Evolutionary conservation across 2,329 filamentous ascomycete genomes (phyloP).

Genomic region (Cladosporium sp.): DNA sequence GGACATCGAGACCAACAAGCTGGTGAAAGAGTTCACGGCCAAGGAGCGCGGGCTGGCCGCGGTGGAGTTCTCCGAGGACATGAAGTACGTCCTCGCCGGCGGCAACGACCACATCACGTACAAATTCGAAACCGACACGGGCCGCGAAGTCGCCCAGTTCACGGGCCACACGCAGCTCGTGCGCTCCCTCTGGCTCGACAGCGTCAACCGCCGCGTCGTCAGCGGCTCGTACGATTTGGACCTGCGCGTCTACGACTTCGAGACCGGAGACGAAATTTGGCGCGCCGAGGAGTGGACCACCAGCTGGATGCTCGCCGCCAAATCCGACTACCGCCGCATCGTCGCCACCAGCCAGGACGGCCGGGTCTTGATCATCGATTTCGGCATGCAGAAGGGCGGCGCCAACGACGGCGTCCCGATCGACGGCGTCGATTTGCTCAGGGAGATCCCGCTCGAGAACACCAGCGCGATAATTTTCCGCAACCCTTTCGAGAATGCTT

Average conservation of each 20-base stretch:
- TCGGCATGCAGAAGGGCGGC: constrained; percentile 49
- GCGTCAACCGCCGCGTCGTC: constrained; percentile 76
- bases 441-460: constrained; percentile 20
- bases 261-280: constrained; percentile 68
- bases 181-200: constrained; percentile 86
- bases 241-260: constrained; percentile 90
- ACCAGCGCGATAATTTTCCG: constrained; percentile 23
- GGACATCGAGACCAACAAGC: constrained; percentile 85
- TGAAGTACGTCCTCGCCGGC: constrained; percentile 86
- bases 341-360: constrained; percentile 94
- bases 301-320: constrained; percentile 94
- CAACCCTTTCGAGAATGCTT: constrained; percentile 17
- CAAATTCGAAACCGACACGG: constrained; percentile 91
- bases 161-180: constrained; percentile 82
- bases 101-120: constrained; percentile 95
- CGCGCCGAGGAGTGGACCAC: constrained; percentile 93
- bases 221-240: constrained; percentile 94
- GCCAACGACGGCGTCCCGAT: constrained; percentile 41
- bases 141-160: constrained; percentile 75
- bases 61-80: constrained; percentile 93
- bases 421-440: constrained; percentile 49
- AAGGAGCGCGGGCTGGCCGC: constrained; percentile 93
- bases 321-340: constrained; percentile 91
- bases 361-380: constrained; percentile 90
- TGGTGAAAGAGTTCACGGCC: constrained; percentile 83